Conservation (phyloP, 2,329 filamentous ascomycete genomes). For the Coleophoma cylindrospora region DNA sequence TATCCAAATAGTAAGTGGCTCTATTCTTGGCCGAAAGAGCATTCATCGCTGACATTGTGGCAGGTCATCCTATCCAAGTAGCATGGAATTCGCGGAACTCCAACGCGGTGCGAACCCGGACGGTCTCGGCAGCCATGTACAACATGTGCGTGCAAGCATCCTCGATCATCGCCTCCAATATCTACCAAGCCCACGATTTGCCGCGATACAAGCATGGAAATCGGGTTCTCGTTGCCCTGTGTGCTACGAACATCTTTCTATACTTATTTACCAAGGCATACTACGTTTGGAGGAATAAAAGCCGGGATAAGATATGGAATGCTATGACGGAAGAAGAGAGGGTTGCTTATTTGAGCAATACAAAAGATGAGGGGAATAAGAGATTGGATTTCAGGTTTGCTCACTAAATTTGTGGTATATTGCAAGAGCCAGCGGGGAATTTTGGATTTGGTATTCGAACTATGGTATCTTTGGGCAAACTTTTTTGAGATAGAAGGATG, state of each 20-base stretch:
- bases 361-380: constrained; percentile 33
- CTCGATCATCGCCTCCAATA: constrained; percentile 22
- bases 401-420: not conserved
- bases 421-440: no score
- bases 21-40: not conserved
- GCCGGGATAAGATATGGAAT: constrained; percentile 33
- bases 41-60: not conserved
- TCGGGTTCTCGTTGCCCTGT: constrained; percentile 42
- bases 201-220: constrained; percentile 49
- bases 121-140: constrained; percentile 53
- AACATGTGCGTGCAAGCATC: constrained; percentile 48
- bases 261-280: constrained; percentile 38
- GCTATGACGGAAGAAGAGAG: constrained; percentile 35
- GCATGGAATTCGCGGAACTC: constrained; percentile 48
- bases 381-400: constrained; percentile 7
- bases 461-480: no score
- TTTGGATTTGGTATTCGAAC: no score
- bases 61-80: constrained; percentile 39
- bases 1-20: constrained; percentile 28
- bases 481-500: no score
- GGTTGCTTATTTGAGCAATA: constrained; percentile 35
- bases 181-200: constrained; percentile 37
- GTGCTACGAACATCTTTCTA: constrained; percentile 34
- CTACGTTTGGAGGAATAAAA: constrained; percentile 36
- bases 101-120: constrained; percentile 53